These are phyloP conservation scores for Hypoxylon sp. DNA, from an alignment of 2,329 filamentous ascomycete genomes.

Conservation along the genomic window DNA sequence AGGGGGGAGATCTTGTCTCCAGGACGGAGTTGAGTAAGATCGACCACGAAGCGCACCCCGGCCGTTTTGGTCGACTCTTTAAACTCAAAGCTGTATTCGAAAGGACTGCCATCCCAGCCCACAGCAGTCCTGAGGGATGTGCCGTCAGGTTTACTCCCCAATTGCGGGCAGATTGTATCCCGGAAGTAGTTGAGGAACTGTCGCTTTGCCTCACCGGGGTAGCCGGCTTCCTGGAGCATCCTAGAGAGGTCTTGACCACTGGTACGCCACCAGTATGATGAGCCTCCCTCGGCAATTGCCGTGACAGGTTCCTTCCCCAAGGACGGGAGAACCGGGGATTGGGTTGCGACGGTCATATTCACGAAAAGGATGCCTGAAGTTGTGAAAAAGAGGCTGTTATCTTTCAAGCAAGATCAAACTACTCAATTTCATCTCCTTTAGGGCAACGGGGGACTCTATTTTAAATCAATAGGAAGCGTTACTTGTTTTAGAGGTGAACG, in stretches of 20 bases:
- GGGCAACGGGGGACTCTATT: not conserved
- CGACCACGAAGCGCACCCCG: conserved; percentile 11
- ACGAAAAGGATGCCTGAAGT: not conserved
- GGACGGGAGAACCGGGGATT: conserved; percentile 3
- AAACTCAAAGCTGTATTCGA: conserved; percentile 1
- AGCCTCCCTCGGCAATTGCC: not conserved
- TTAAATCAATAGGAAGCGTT: not conserved
- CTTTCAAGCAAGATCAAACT: not conserved
- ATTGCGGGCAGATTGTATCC: conserved; percentile 11
- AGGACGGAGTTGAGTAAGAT: conserved; percentile 4
- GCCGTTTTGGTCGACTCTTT: conserved; percentile 9
- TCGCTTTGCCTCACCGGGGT: conserved; percentile 3
- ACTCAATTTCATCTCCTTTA: not conserved
- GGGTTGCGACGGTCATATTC: conserved; percentile 5
- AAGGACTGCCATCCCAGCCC: conserved; percentile 15
- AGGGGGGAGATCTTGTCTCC: conserved; percentile 8
- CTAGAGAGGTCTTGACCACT: conserved; percentile 16
- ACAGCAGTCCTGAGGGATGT: conserved; percentile 4
- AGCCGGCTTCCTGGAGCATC: conserved; percentile 12
- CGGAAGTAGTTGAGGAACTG: conserved; percentile 18
- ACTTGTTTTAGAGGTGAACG: not conserved
- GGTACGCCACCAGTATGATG: conserved; percentile 12
- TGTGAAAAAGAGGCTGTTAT: not conserved
- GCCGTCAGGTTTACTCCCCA: conserved; percentile 7
- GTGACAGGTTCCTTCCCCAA: not conserved